phyloP scores from a whole-genome alignment of 2,329 filamentous ascomycete genomes.

The Pseudogymnoascus verrucosus region DNA sequence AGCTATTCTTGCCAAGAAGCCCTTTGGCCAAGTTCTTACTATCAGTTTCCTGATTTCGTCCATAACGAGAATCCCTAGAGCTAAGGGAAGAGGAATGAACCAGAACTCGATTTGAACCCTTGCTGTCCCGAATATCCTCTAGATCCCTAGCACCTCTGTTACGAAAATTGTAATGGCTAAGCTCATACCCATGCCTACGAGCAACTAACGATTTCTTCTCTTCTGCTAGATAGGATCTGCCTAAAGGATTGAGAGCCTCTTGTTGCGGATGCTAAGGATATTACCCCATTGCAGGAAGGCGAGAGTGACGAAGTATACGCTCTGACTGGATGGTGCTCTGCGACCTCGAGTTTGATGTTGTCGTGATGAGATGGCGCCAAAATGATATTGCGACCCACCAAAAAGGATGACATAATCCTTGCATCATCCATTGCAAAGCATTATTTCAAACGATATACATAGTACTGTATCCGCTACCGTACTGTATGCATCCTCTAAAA shows the following conservation, averaged over 20 bases:
- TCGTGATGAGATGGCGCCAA: too few relatives aligned
- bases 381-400: too few relatives aligned
- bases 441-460: too few relatives aligned
- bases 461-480: too few relatives aligned
- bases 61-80: conserved; percentile 41
- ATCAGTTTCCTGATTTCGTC: conserved; percentile 45
- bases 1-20: conserved; percentile 37
- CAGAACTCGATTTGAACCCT: conserved; percentile 44
- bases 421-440: too few relatives aligned
- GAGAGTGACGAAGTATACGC: conserved; percentile 47
- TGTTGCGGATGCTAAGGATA: conserved; percentile 41
- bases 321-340: conserved; percentile 27
- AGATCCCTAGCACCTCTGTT: conserved; percentile 42
- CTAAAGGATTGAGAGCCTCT: conserved; percentile 43
- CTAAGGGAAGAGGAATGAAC: conserved; percentile 43
- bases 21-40: conserved; percentile 39
- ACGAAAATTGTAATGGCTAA: conserved; percentile 46
- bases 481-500: too few relatives aligned
- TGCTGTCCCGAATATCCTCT: conserved; percentile 40
- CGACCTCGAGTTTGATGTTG: too few relatives aligned
- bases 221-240: conserved; percentile 40
- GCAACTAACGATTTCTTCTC: conserved; percentile 42
- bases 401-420: too few relatives aligned
- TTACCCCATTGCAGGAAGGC: conserved; percentile 49
- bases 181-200: conserved; percentile 38